phyloP scores from a whole-genome alignment of 2,329 filamentous ascomycete species.

The Neonectria hederae region DNA sequence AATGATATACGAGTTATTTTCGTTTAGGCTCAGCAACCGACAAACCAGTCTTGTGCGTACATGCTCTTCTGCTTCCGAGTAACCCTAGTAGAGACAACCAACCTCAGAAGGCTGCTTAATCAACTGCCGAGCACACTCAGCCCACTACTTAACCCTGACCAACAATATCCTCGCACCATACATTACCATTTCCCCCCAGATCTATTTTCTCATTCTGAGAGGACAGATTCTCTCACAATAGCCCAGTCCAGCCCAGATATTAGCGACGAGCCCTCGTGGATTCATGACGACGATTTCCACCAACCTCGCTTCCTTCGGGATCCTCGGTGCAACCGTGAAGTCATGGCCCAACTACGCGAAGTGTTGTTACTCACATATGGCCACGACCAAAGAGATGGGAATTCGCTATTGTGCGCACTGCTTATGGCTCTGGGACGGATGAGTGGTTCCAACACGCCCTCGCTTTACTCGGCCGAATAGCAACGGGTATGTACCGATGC shows the following conservation, averaged over 20 bases:
- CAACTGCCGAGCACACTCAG: no score
- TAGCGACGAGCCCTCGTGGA: not conserved
- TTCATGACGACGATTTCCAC: not conserved
- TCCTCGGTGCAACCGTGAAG: not conserved
- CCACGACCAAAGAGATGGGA: not conserved
- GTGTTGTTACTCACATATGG: not conserved
- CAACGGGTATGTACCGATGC: not conserved
- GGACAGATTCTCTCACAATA: not conserved
- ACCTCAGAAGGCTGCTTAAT: no score
- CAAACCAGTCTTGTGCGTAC: no score
- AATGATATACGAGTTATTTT: not conserved
- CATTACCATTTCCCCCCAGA: no score
- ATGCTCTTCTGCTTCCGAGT: no score
- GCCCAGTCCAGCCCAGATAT: not conserved
- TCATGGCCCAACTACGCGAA: not conserved
- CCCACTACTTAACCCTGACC: no score
- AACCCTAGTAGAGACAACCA: no score
- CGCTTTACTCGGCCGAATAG: not conserved
- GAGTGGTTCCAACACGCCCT: slow-evolving; percentile 1
- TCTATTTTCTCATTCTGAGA: not conserved
- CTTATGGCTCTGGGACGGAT: not conserved
- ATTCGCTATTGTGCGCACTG: not conserved
- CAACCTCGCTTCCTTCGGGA: not conserved
- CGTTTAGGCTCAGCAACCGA: no score
- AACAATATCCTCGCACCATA: no score